Evolutionary conservation across 257 asterid species (phyloP), one percentile per base, ranked within the genome.

Genomic region (Capsicum pubescens): DNA sequence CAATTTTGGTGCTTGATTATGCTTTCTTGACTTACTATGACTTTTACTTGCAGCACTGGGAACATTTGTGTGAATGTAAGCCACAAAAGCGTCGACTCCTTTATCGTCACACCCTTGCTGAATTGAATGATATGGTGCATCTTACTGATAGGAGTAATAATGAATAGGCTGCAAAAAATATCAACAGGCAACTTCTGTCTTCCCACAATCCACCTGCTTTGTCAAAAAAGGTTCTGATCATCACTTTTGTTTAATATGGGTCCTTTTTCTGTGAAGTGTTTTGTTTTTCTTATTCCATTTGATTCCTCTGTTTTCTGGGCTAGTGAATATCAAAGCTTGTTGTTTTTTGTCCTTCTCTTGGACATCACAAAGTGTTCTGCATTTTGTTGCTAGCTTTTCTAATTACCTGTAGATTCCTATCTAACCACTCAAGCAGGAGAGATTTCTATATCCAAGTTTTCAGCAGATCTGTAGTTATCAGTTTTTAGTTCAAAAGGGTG

Each of bases 11-110:
- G 44, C 63, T 21, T 52, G 46, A 8, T 50, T 76, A 32, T 76
- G 63, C n/a, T 76, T 52, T 76, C 48, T 52, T 13, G 81, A 76
- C 81, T 26, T 50, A 76, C 4, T 54, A 26, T 66, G 79, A 82
- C n/a, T 44, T 72, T 81, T 83, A 80, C 80, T 77, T 92, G 93
- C 90, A 95, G 99, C 99, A 95, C 81, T 94, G 94, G 94, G 92
- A 93, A 87, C 95, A 93, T 88, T 95, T 95, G 80, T 95, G 99
- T 86, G 99, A 94, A 86, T 95, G 99, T 90, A 91, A 91, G 87
- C 88, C 98, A 63, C 87, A 86, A 88, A 92, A 91, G 86, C 97
- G 83, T 82, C 77, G 92, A 80, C 95, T 95, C 86, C 93, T 89
- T 39, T 95, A 91, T 89, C 98, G 99, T 80, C 95, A 93, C 87